phyloP scores from a whole-genome alignment of 768 basidiomycete genomes.

The Calocera viscosa region DNA sequence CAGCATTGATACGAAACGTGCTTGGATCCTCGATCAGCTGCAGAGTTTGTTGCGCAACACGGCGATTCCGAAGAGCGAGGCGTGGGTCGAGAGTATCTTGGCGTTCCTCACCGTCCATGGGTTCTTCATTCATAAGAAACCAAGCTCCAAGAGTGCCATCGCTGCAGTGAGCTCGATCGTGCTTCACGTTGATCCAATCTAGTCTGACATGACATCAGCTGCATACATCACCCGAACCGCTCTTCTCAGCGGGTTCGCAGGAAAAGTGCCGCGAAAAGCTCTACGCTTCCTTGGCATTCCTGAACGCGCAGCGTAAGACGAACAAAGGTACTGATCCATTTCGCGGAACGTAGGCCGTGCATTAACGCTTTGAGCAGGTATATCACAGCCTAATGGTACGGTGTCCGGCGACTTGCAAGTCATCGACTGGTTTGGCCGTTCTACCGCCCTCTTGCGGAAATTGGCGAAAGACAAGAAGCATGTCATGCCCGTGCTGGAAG shows the following conservation, averaged over 20 bases:
- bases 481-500: slow-evolving; percentile 26
- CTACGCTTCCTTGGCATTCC: slow-evolving; percentile 58
- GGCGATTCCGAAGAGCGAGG: slow-evolving; percentile 64
- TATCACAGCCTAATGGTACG: background rate
- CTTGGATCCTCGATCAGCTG: slow-evolving; percentile 83
- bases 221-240: slow-evolving; percentile 47
- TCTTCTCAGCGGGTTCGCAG: slow-evolving; percentile 61
- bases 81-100: slow-evolving; percentile 59
- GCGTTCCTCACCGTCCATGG: slow-evolving; percentile 77
- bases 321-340: slow-evolving; percentile 36
- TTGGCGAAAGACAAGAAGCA: slow-evolving; percentile 63
- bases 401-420: background rate
- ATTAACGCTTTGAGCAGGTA: background rate
- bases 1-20: slow-evolving; percentile 37
- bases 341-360: background rate
- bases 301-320: slow-evolving; percentile 44
- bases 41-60: slow-evolving; percentile 64
- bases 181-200: background rate
- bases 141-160: slow-evolving; percentile 50
- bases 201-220: slow-evolving; percentile 34
- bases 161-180: slow-evolving; percentile 39
- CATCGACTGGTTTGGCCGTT: slow-evolving; percentile 15
- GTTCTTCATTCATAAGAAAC: slow-evolving; percentile 63
- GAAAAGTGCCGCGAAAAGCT: slow-evolving; percentile 55
- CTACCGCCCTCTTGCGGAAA: slow-evolving; percentile 15